A percentile compares a stretch with the other conserved stretches of the same genome.
phyloP scores from a whole-genome alignment of 1,284 basidiomycete genomes.

The Leccinum pachyderme region DNA sequence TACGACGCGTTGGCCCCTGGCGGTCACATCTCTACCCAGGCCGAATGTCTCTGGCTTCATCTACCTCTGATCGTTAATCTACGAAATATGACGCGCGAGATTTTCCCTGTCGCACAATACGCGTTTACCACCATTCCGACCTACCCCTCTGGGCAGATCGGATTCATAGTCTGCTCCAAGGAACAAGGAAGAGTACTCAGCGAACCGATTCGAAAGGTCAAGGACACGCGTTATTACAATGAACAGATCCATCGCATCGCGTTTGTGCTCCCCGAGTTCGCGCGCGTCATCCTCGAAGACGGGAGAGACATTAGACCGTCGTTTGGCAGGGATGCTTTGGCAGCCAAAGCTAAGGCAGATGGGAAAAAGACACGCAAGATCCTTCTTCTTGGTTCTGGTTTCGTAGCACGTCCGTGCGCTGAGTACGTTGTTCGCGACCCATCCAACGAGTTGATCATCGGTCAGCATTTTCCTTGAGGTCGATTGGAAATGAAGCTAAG shows the following conservation, averaged over 20 bases:
- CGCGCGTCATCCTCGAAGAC: conserved; percentile 71
- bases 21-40: conserved; percentile 95
- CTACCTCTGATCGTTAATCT: conserved; percentile 85
- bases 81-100: conserved; percentile 65
- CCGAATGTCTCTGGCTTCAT: conserved; percentile 96
- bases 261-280: conserved; percentile 93
- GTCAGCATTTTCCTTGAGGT: conserved; percentile 34
- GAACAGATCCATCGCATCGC: conserved; percentile 78
- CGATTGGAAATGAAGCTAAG: conserved; percentile 8
- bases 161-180: conserved; percentile 91
- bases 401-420: conserved; percentile 91
- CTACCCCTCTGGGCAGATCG: conserved; percentile 96
- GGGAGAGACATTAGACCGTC: conserved; percentile 66
- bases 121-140: conserved; percentile 98
- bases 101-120: conserved; percentile 90
- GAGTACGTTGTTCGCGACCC: conserved; percentile 89
- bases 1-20: conserved; percentile 87
- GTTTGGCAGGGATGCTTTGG: conserved; percentile 54
- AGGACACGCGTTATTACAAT: conserved; percentile 85
- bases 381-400: conserved; percentile 91
- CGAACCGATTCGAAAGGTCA: conserved; percentile 69
- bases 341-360: conserved; percentile 21
- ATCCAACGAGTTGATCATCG: conserved; percentile 83
- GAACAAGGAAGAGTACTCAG: conserved; percentile 68
- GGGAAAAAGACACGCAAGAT: conserved; percentile 53